Evolutionary conservation across 2,329 filamentous ascomycete species (phyloP), one percentile per base, ranked within the genome.

Genomic region (Penicillium sumatraense): DNA sequence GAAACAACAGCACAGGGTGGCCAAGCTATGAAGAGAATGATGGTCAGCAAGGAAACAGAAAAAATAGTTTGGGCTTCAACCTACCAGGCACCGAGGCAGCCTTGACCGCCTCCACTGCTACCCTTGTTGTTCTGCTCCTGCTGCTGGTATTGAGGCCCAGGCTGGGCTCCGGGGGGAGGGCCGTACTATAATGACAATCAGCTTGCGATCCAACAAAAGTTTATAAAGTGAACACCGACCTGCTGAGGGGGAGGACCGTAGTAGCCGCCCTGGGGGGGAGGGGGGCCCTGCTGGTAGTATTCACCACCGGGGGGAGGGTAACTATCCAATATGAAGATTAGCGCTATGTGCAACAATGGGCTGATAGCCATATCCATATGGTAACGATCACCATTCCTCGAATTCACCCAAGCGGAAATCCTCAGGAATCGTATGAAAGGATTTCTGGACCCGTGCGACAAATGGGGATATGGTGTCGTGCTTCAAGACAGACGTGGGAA

Each of bases 1-100:
- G 72, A 84, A 87, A 67, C 84, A 87, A 69, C 85, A 88, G 75
- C 84, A 87, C 33, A 87, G 70, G 29, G 76, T 77, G 45, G 81
- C 82, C 46, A 86, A 68, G 72, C 83, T 81, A 54, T n/a, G 18
- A 24, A 20, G 26, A 47, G 20, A 23, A 24, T 33, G 23, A 18
- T 21, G 44, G 20, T 7, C 45, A 2, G 44, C 6, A 26, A 27
- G 23, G 33, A 35, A n/a, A 24, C 2, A 5, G 3, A 0, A 1
- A 9, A n/a, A 20, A 9, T 36, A 7, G 5, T 8, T 7, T 33
- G 21, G 14, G 26, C 8, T 14, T 18, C n/a, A 33, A 61, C 74
- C 70, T 70, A 81, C 79, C 80, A 85, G 13, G 79, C 74, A 44
- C 69, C 72, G 51, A 85, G 70, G 61, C 82, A 85, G 45, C 82